phyloP scores from a whole-genome alignment of 805 yeast species.

The Candida broadrunensis region DNA sequence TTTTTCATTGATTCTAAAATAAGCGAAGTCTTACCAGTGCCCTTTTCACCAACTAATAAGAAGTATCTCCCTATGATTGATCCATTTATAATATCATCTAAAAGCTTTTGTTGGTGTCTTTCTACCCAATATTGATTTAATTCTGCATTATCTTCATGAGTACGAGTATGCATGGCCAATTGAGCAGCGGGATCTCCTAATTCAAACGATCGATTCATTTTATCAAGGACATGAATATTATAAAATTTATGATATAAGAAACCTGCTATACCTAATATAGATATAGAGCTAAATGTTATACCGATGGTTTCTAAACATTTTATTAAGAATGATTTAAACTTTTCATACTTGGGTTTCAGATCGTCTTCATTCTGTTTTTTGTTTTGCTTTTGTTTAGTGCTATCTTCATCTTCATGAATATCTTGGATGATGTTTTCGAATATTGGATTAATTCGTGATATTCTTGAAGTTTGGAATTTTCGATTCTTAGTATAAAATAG shows the following conservation, averaged over 20 bases:
- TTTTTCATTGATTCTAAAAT: conserved; percentile 67
- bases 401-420: conserved; percentile 6
- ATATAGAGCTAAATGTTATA: conserved; percentile 65
- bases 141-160: conserved; percentile 27
- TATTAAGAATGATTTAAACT: conserved; percentile 21
- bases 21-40: conserved; percentile 81
- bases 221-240: conserved; percentile 53
- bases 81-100: conserved; percentile 68
- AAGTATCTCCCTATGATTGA: conserved; percentile 65
- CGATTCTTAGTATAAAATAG: no score
- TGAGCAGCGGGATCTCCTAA: conserved; percentile 64
- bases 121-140: conserved; percentile 54
- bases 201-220: conserved; percentile 66
- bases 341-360: conserved; percentile 13
- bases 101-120: conserved; percentile 60
- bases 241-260: conserved; percentile 65
- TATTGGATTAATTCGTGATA: conserved; percentile 4
- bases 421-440: conserved; percentile 10
- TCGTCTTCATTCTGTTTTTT: conserved; percentile 6
- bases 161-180: conserved; percentile 50
- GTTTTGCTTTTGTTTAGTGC: conserved; percentile 7
- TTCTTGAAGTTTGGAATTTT: no score
- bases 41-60: conserved; percentile 77
- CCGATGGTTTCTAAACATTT: conserved; percentile 67
- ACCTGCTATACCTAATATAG: conserved; percentile 71